Conservation (phyloP, 2,329 filamentous ascomycete genomes). For the Alternaria sp. region DNA sequence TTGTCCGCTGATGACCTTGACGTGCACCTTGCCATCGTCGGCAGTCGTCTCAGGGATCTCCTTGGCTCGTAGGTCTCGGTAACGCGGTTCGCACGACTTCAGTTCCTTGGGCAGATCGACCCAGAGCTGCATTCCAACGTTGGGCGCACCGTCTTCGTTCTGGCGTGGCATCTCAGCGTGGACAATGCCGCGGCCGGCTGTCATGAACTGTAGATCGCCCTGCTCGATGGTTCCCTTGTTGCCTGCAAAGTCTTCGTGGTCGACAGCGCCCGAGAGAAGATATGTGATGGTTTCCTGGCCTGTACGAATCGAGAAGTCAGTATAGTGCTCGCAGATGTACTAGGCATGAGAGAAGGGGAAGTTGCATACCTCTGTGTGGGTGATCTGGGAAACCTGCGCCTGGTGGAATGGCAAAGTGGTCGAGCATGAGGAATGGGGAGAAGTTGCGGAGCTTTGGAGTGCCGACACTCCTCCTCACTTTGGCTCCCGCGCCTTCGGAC, state of each 20-base stretch:
- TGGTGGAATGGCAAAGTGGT: conserved; percentile 81
- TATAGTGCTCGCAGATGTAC: background rate
- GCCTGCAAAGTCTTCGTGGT: conserved; percentile 92
- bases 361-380: conserved; percentile 69
- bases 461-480: conserved; percentile 87
- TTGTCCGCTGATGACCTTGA: conserved; percentile 92
- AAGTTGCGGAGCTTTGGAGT: conserved; percentile 85
- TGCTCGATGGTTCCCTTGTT: conserved; percentile 82
- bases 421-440: conserved; percentile 94
- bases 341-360: background rate
- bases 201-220: conserved; percentile 99
- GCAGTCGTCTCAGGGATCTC: conserved; percentile 82
- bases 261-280: conserved; percentile 82
- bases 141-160: conserved; percentile 77
- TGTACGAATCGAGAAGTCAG: background rate
- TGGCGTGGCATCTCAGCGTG: conserved; percentile 94
- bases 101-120: conserved; percentile 85
- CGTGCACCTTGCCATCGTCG: conserved; percentile 75
- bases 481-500: conserved; percentile 85
- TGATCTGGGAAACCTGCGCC: conserved; percentile 93
- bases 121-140: conserved; percentile 93
- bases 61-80: conserved; percentile 79
- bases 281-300: conserved; percentile 88
- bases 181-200: conserved; percentile 88
- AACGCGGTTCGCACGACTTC: conserved; percentile 90